These are phyloP conservation scores for Ramichloridium luteum DNA, from an alignment of 2,329 filamentous ascomycete genomes.

Conservation along the genomic window DNA sequence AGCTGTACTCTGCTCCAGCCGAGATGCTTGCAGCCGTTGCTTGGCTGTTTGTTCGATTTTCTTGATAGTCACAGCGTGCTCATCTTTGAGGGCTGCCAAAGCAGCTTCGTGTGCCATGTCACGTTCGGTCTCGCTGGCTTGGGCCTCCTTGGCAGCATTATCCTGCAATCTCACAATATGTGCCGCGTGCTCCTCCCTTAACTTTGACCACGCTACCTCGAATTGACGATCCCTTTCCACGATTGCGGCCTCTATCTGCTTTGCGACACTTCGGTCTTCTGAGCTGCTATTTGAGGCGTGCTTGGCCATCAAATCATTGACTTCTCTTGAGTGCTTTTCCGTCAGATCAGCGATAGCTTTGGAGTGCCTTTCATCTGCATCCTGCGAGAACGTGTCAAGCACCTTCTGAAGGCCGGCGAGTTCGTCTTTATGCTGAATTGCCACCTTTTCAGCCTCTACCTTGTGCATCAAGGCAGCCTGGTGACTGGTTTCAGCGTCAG, in stretches of 20 bases:
- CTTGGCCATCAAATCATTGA: constrained; percentile 2
- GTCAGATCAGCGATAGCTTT: constrained; percentile 7
- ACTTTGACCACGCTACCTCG: neutral
- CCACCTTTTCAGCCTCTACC: neutral
- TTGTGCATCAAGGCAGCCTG: neutral
- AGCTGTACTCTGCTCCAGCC: neutral
- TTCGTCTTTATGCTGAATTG: constrained; percentile 5
- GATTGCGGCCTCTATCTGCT: too few relatives aligned
- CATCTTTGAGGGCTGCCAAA: neutral
- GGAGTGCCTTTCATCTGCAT: constrained; percentile 10
- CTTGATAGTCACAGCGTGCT: neutral
- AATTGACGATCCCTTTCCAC: neutral
- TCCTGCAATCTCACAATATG: neutral
- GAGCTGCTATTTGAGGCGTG: constrained; percentile 1
- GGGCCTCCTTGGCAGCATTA: neutral
- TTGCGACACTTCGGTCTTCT: neutral
- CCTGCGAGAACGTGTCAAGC: constrained; percentile 12
- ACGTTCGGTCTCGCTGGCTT: neutral
- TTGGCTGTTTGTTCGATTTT: neutral
- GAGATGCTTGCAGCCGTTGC: neutral
- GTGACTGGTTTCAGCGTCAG: constrained; percentile 4
- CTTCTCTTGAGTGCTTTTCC: constrained; percentile 3
- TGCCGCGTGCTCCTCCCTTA: neutral
- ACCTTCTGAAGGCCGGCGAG: constrained; percentile 12
- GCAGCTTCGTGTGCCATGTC: neutral